Base-by-base conservation (phyloP, 176 grass and related monocot species). In the Bolboschoenus planiculmis region DNA sequence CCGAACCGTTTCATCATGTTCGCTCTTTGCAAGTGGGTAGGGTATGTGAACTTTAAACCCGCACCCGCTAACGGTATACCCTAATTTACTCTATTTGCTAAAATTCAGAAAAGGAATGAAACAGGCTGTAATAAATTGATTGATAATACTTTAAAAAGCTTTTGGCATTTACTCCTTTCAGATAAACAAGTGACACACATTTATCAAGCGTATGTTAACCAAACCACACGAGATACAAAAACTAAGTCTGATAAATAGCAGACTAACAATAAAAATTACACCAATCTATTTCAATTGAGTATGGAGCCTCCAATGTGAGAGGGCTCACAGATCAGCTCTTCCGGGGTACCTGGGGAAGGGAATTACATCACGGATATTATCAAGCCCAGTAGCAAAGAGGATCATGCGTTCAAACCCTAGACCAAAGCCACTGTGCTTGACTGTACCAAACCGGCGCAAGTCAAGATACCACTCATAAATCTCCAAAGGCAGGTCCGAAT, bases 351-450 rank as follows among this genome's bases (percentile, higher is more conserved):
- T 85, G 5, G 95, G 90, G 87, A 97, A 97, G 0, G 95, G 95
- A 55, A 97, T 97, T n/a, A 94, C 95, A 76, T 94, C 95, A 60
- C 90, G 91, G 29, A 94, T 97, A 85, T 97, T 97, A 21, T 97
- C 95, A 0, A 94, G 86, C 59, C 95, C 95, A 16, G 95, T 97
- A 8, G 88, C 95, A 26, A 97, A 97, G 58, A 97, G 92, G 55
- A 97, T 94, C 95, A 97, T 97, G 43, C 95, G 85, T 61, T 97
- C 95, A 4, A 97, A 97, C 36, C 95, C 95, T 44, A 97, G 79
- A 59, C 95, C 95, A 26, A 97, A 97, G 31, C 95, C 95, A 37
- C 90, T 85, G 85, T 94, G 95, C 84, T 94, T 97, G 47, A 97
- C 92, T 14, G 92, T 79, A 13, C 95, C 95, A 55, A 86, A 95